Percentiles rank a stretch among this genome's conserved stretches.
These are phyloP conservation scores for Picea engelmannii DNA, from an alignment of 83 land plant species.

Conservation along the genomic window DNA sequence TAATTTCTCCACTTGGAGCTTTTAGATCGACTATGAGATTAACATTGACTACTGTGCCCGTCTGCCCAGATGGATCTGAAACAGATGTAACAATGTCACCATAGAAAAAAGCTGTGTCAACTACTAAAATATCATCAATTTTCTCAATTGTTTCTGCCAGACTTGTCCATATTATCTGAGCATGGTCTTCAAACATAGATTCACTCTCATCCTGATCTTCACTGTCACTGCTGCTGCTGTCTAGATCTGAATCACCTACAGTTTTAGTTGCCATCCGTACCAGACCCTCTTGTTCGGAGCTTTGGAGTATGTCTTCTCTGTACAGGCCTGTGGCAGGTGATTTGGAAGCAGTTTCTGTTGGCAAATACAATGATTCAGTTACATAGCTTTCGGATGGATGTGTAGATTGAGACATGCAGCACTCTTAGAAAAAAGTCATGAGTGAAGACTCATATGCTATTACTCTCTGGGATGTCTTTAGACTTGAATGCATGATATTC, in stretches of 20 bases:
- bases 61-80: conserved; percentile 64
- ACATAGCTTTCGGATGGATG: background rate
- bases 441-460: too few relatives aligned
- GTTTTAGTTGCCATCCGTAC: conserved; percentile 14
- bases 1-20: conserved; percentile 36
- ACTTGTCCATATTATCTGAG: conserved; percentile 53
- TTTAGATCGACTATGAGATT: conserved; percentile 63
- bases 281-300: background rate
- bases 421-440: background rate
- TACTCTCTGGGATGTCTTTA: too few relatives aligned
- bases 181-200: conserved; percentile 42
- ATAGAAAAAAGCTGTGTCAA: conserved; percentile 53
- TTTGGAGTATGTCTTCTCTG: background rate
- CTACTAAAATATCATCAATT: conserved; percentile 71
- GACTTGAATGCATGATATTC: too few relatives aligned
- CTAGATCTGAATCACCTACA: conserved; percentile 23
- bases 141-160: conserved; percentile 62
- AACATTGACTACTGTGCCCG: conserved; percentile 54
- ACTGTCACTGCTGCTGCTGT: conserved; percentile 46
- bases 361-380: background rate
- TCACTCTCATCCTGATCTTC: conserved; percentile 52
- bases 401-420: background rate
- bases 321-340: background rate
- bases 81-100: conserved; percentile 71
- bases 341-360: background rate